Conservation (phyloP, 2,329 filamentous ascomycete species). For the Tolypocladium ovalisporum region DNA sequence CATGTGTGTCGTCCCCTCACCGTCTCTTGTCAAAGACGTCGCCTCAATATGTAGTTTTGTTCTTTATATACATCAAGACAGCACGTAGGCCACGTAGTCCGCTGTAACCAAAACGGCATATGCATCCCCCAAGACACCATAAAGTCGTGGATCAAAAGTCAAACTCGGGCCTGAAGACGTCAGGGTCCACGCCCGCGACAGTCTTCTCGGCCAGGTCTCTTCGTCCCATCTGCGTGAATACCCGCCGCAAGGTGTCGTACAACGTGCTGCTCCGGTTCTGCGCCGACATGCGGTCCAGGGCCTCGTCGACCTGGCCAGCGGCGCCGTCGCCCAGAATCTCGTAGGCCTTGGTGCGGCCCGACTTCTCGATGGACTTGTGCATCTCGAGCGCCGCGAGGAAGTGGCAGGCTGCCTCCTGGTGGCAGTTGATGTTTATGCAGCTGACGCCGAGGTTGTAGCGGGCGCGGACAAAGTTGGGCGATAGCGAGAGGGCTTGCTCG, state of each 20-base stretch:
- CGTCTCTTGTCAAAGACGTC: background rate
- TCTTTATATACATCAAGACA: background rate
- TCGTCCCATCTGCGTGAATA: constrained; percentile 94
- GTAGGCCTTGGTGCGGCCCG: constrained; percentile 70
- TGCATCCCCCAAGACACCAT: background rate
- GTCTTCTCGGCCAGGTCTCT: constrained; percentile 82
- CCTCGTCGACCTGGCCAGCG: constrained; percentile 44
- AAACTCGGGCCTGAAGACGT: constrained; percentile 80
- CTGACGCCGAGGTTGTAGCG: constrained; percentile 93
- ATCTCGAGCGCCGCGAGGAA: constrained; percentile 85
- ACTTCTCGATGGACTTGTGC: constrained; percentile 87
- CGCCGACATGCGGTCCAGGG: constrained; percentile 76
- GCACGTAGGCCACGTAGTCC: background rate
- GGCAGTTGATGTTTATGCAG: constrained; percentile 96
- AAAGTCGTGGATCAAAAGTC: constrained; percentile 48
- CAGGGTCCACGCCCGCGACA: constrained; percentile 80
- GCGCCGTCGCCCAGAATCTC: constrained; percentile 60
- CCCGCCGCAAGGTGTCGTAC: constrained; percentile 84
- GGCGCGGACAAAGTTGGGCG: constrained; percentile 93
- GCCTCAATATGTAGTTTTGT: background rate
- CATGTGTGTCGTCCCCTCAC: background rate
- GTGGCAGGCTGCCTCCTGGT: constrained; percentile 85
- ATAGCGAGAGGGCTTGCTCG: constrained; percentile 78
- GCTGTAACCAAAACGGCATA: background rate
- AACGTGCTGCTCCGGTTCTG: constrained; percentile 97